Evolutionary conservation across 1,284 basidiomycete genomes (phyloP), one percentile per base, ranked within the genome.

Genomic region (Vanrija pseudolonga): DNA sequence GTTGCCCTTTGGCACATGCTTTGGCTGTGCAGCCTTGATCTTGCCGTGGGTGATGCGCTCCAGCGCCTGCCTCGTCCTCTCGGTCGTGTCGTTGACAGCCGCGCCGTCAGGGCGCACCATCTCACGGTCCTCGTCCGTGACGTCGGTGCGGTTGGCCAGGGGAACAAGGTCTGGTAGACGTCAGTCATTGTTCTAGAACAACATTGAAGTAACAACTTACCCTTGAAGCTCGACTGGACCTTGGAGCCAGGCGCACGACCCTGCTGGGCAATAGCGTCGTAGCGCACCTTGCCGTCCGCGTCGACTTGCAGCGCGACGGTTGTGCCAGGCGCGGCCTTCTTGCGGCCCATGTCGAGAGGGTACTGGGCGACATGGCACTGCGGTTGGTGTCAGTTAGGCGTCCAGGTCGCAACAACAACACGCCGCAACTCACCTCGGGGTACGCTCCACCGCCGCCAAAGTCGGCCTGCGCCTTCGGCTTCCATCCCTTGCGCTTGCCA

Each of bases 281-380:
- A 99, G 60, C 91, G 86, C 50, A 98, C 91, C 61, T 92, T 94
- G 32, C 96, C 96, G 71, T 98, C 93, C 51, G 84, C 85, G 69
- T 98, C 96, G 12, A 98, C 94, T 80, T 96, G 94, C 3, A 99
- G 83, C 9, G 96, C 92, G 9, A 99, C 83, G 0, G 94, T 96
- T 66, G 93, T 93, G 7, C 93, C 93, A 20, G 89, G 85, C 3
- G 88, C 85, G 2, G 88, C 90, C 84, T 92, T 92, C 82, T 95
- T 96, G 74, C 85, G 84, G 50, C 95, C 95, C 84, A 98, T 87
- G 60, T 93, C 91, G 62, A 97, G 76, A 7, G 95, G 95, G 78
- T 97, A 98, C 73, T 98, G 95, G 12, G 95, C 95, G 53, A 96
- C 80, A 80, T 95, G 93, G 74, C 94, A 97, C 79, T 76, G 52